phyloP scores from a whole-genome alignment of 73 alveolate species.

The Durusdinium trenchii region DNA sequence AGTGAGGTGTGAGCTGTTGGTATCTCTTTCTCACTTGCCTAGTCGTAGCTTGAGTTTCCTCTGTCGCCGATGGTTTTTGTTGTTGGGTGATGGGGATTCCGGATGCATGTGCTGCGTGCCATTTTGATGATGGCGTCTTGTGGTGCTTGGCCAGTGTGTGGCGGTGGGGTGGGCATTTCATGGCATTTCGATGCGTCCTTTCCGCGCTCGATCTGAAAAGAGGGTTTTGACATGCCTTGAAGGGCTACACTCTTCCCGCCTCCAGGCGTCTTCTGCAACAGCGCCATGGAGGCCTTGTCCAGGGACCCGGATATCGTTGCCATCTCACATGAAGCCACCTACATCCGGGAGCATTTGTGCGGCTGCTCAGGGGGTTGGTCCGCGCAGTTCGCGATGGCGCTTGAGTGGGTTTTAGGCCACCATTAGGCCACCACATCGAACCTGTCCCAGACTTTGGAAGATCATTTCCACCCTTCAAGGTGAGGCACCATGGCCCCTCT shows the following conservation, averaged over 20 bases:
- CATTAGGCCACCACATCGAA: too few species aligned
- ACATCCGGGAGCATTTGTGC: constrained; percentile 54
- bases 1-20: background rate
- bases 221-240: too few species aligned
- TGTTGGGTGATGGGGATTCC: too few species aligned
- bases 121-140: background rate
- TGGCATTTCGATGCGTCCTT: background rate
- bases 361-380: background rate
- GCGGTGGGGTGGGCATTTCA: background rate
- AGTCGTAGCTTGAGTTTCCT: background rate
- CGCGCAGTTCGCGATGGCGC: too few species aligned
- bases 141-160: background rate
- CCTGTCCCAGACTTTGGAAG: too few species aligned
- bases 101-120: background rate
- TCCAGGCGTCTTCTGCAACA: constrained; percentile 75
- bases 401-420: too few species aligned
- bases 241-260: background rate
- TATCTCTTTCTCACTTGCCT: too few species aligned
- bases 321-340: constrained; percentile 68
- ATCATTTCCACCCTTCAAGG: too few species aligned
- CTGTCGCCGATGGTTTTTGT: background rate
- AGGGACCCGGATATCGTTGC: constrained; percentile 86
- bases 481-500: too few species aligned
- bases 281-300: constrained; percentile 85
- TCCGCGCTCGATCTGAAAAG: too few species aligned